phyloP scores from a whole-genome alignment of 148 eudicot genomes.

The Rhododendron griersonianum region DNA sequence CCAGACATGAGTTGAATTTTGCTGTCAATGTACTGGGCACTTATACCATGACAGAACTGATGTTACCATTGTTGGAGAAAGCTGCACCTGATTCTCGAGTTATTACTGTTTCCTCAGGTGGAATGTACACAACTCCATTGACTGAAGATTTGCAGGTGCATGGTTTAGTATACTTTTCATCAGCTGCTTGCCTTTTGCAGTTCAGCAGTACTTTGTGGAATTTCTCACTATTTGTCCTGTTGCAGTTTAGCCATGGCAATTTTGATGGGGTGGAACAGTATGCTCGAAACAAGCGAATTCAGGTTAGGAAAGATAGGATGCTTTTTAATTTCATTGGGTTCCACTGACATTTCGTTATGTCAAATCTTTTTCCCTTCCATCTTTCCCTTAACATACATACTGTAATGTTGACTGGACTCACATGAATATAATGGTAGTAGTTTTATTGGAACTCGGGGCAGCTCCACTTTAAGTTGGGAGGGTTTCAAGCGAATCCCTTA shows the following conservation, averaged over 20 bases:
- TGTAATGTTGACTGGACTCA: neutral
- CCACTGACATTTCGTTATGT: neutral
- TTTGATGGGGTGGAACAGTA: constrained; percentile 76
- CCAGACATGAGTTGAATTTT: constrained; percentile 83
- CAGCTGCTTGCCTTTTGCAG: neutral
- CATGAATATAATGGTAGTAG: neutral
- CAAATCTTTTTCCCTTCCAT: neutral
- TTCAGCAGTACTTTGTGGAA: neutral
- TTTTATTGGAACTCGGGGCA: neutral
- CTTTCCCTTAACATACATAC: neutral
- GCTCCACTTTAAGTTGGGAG: neutral
- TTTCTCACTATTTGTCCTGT: constrained; percentile 9
- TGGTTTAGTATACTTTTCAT: neutral
- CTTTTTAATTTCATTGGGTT: neutral
- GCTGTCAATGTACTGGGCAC: constrained; percentile 91
- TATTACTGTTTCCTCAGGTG: constrained; percentile 87
- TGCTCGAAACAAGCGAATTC: constrained; percentile 88
- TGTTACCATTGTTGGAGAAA: constrained; percentile 81
- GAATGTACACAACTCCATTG: constrained; percentile 82
- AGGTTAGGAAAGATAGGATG: constrained; percentile 38
- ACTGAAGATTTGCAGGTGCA: constrained; percentile 76
- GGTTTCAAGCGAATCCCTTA: neutral
- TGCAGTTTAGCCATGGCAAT: constrained; percentile 55
- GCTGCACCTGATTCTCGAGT: constrained; percentile 93
- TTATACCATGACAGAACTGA: constrained; percentile 60